Evolutionary conservation across 2,329 filamentous ascomycete species (phyloP).

Genomic region (Diaporthe humulicola): DNA sequence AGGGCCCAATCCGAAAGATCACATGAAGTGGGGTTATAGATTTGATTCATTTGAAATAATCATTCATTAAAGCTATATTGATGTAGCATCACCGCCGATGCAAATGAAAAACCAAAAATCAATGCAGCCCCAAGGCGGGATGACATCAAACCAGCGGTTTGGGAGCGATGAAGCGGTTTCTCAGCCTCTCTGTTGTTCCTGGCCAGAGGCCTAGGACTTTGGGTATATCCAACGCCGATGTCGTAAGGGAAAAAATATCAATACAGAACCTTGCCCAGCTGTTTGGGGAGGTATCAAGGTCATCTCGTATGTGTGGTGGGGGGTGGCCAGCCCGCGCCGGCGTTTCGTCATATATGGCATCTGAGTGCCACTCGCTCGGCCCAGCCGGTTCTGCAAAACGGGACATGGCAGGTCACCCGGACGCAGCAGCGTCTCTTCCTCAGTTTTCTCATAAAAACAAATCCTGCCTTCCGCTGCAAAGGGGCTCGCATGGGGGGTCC

Average conservation of each 20-base stretch:
- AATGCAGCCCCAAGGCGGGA: background rate
- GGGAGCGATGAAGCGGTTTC: background rate
- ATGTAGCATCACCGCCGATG: background rate
- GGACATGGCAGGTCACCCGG: constrained; percentile 13
- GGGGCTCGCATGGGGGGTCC: no score
- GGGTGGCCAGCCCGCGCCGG: constrained; percentile 3
- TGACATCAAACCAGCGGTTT: background rate
- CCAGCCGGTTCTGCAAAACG: constrained; percentile 26
- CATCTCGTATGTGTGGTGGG: background rate
- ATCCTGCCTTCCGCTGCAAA: background rate
- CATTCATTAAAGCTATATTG: constrained; percentile 28
- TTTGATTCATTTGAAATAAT: background rate
- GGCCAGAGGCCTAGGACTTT: background rate
- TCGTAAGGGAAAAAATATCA: background rate
- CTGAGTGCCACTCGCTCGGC: background rate
- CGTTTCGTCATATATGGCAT: background rate
- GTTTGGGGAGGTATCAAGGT: background rate
- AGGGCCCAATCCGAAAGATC: background rate
- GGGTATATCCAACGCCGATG: constrained; percentile 37
- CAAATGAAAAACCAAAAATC: background rate
- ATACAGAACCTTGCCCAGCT: background rate
- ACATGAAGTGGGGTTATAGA: background rate
- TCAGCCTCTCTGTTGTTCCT: constrained; percentile 14
- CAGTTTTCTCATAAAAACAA: background rate
- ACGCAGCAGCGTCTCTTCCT: background rate